Evolutionary conservation across 441 rosid species (phyloP), one percentile per base, ranked within the genome.

Genomic region (Gossypium lobatum): DNA sequence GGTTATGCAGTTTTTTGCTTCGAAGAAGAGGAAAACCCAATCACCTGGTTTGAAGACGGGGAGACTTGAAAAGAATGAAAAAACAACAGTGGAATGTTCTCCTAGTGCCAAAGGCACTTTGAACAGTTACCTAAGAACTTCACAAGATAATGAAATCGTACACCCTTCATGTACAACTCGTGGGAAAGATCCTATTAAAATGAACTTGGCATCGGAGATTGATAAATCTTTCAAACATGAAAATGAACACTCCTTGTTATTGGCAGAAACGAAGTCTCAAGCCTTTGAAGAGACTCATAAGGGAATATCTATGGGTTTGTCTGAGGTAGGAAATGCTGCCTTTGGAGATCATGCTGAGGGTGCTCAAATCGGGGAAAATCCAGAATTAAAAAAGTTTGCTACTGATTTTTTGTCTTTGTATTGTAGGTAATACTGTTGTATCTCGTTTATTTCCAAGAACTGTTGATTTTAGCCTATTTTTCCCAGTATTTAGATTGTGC

Each of bases 331-430:
- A 39, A 69, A 71, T 79, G 60, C 75, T 80, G 76, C 74, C 53
- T 75, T 74, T 58, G 79, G 71, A 73, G 71, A 52, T 79, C 80
- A 72, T 65, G 67, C 37, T 21, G 73, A 78, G 42, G 83, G 75
- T 65, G 72, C 80, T 54, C 76, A 68, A 45, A 76, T 76, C 61
- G 77, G 66, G 28, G 79, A 80, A 78, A 87, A 80, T 76, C 73
- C 79, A 61, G 95, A 93, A 70, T 75, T 93, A 63, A 82, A 85
- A 71, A 87, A 87, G 82, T 91, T 93, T 86, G 88, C 96, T 62
- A 80, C 84, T 73, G 86, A 87, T 70, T 95, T 91, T 77, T 82
- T 95, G 89, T 92, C 99, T 79, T 78, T 95, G 82, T 91, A 93
- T 81, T 91, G 97, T 79, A 83, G 99, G 99, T 95, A 92, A 70